A percentile compares a stretch with the other conserved stretches of the same genome.
Conservation (phyloP, 805 yeast species). For the Lipomyces sp. region DNA sequence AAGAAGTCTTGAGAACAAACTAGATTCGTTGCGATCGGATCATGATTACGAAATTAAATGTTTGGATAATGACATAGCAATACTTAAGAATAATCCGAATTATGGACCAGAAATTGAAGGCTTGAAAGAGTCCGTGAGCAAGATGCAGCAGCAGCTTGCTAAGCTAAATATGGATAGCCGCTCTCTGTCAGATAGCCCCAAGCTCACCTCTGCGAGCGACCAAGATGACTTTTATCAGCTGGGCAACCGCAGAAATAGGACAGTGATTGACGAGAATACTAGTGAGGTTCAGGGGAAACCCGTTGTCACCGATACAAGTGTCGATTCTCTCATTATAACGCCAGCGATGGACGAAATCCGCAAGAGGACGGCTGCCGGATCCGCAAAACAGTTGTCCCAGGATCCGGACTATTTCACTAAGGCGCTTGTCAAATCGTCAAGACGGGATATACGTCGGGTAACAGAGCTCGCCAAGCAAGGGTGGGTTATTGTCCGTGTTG, state of each 20-base stretch:
- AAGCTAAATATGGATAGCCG: no score
- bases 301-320: neutral
- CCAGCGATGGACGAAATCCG: neutral
- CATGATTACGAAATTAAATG: neutral
- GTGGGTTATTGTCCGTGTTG: neutral
- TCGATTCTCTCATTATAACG: neutral
- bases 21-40: neutral
- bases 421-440: neutral
- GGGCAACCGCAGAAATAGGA: neutral
- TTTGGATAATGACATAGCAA: neutral
- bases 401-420: neutral
- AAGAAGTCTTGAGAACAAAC: neutral
- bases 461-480: neutral
- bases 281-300: no score
- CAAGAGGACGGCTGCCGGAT: neutral
- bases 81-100: neutral
- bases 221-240: neutral
- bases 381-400: neutral
- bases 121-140: neutral
- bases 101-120: neutral
- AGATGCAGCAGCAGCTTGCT: no score
- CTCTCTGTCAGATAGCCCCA: no score
- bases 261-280: neutral
- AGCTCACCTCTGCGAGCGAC: neutral
- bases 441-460: neutral